Percentiles rank a stretch among this genome's conserved stretches.
Conservation (phyloP, 768 basidiomycete genomes). For the Lentinus brumalis region DNA sequence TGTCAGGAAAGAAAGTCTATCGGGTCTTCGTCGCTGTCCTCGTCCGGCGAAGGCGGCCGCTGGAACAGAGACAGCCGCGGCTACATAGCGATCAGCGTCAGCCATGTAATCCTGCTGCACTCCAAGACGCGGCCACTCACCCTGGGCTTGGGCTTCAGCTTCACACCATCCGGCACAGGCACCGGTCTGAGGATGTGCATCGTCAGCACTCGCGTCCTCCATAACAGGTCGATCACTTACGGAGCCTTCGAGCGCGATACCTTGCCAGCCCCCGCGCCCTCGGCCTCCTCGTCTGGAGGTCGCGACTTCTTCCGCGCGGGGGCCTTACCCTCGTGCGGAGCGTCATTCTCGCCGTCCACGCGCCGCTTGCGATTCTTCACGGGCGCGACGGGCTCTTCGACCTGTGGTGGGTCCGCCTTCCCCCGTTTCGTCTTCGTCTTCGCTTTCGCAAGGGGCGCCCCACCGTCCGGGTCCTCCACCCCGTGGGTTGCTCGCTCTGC, state of each 20-base stretch:
- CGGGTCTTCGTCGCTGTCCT: slow-evolving; percentile 1
- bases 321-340: too few species aligned
- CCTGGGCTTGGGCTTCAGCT: not conserved
- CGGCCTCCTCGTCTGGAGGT: too few species aligned
- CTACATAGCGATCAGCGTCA: not conserved
- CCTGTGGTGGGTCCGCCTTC: too few species aligned
- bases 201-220: not conserved
- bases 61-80: slow-evolving; percentile 4
- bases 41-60: not conserved
- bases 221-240: not conserved
- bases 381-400: too few species aligned
- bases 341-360: too few species aligned
- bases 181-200: not conserved
- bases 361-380: too few species aligned
- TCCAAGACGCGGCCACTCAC: not conserved
- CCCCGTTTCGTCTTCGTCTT: too few species aligned
- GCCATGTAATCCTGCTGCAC: not conserved
- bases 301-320: too few species aligned
- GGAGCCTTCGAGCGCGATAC: not conserved
- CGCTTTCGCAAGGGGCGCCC: too few species aligned
- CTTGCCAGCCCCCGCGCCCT: not conserved
- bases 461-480: too few species aligned
- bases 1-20: slow-evolving; percentile 9
- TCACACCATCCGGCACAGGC: slow-evolving; percentile 1
- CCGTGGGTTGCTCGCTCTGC: too few species aligned